Evolutionary conservation across 2,329 filamentous ascomycete species (phyloP).

Genomic region (Davidsoniella neocaledoniae): DNA sequence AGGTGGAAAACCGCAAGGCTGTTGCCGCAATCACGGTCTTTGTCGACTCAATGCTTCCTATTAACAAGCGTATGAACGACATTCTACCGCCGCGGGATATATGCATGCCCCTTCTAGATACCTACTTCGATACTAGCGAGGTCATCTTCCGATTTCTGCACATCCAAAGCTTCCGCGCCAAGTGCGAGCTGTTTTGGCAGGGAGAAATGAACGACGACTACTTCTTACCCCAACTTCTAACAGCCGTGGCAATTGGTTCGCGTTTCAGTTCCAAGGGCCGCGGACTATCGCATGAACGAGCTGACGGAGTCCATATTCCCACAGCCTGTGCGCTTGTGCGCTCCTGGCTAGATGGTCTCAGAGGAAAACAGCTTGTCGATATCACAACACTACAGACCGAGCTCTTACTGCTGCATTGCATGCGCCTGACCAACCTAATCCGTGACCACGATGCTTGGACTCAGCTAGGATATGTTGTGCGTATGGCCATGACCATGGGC

Average conservation of each 20-base stretch:
- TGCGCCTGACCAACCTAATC: slow-evolving; percentile 32
- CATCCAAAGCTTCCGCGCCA: slow-evolving; percentile 31
- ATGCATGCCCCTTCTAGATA: slow-evolving; percentile 33
- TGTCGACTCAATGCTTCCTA: slow-evolving; percentile 41
- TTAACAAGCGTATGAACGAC: slow-evolving; percentile 40
- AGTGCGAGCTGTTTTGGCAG: slow-evolving; percentile 37
- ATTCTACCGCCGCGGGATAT: slow-evolving; percentile 33
- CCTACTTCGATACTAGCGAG: slow-evolving; percentile 34
- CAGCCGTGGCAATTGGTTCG: slow-evolving; percentile 35
- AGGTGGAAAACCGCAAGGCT: slow-evolving; percentile 29
- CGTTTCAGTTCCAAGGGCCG: slow-evolving; percentile 34
- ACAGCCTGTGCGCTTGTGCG: slow-evolving; percentile 39
- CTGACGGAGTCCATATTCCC: slow-evolving; percentile 37
- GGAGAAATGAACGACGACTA: slow-evolving; percentile 28
- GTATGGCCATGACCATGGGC: slow-evolving; percentile 43
- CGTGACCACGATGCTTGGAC: slow-evolving; percentile 36
- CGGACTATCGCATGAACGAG: slow-evolving; percentile 33
- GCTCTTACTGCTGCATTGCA: slow-evolving; percentile 34
- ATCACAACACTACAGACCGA: slow-evolving; percentile 37
- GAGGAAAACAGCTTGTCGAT: slow-evolving; percentile 35
- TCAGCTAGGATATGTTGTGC: slow-evolving; percentile 36
- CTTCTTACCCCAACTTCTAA: slow-evolving; percentile 37
- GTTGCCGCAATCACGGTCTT: slow-evolving; percentile 37
- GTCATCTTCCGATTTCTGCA: slow-evolving; percentile 37
- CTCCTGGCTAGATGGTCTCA: slow-evolving; percentile 34